These are phyloP conservation scores for Penstemon davidsonii DNA, from an alignment of 257 asterid genomes.

Conservation along the genomic window DNA sequence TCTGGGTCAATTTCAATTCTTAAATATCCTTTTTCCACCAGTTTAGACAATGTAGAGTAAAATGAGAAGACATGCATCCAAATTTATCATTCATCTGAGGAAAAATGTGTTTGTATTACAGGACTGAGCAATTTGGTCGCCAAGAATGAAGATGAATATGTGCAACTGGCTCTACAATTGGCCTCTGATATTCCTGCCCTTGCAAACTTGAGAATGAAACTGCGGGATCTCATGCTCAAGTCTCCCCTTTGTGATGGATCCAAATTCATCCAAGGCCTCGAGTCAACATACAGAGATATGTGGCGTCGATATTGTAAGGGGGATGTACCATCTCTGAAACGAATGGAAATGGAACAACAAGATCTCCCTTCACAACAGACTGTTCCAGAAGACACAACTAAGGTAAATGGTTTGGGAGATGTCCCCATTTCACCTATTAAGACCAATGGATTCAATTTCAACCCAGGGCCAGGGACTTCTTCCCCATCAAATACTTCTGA, in stretches of 20 bases:
- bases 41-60: background rate
- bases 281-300: slow-evolving; percentile 67
- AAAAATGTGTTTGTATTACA: slow-evolving; percentile 33
- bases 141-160: slow-evolving; percentile 79
- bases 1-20: no score
- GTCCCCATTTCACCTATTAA: slow-evolving; percentile 32
- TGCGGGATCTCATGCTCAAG: slow-evolving; percentile 79
- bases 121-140: slow-evolving; percentile 82
- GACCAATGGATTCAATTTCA: slow-evolving; percentile 51
- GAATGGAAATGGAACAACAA: slow-evolving; percentile 47
- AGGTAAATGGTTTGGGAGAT: slow-evolving; percentile 27
- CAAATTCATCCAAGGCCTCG: slow-evolving; percentile 62
- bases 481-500: slow-evolving; percentile 34
- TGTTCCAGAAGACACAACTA: slow-evolving; percentile 41
- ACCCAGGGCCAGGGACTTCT: slow-evolving; percentile 26
- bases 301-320: slow-evolving; percentile 84
- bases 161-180: slow-evolving; percentile 61
- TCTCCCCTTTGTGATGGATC: slow-evolving; percentile 90
- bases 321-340: slow-evolving; percentile 77
- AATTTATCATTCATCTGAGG: background rate
- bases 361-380: slow-evolving; percentile 30
- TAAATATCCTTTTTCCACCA: no score
- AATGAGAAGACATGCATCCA: background rate
- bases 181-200: slow-evolving; percentile 74
- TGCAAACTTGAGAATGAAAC: slow-evolving; percentile 67